These are phyloP conservation scores for Daldinia bambusicola DNA, from an alignment of 495 filamentous ascomycete genomes.

Conservation along the genomic window DNA sequence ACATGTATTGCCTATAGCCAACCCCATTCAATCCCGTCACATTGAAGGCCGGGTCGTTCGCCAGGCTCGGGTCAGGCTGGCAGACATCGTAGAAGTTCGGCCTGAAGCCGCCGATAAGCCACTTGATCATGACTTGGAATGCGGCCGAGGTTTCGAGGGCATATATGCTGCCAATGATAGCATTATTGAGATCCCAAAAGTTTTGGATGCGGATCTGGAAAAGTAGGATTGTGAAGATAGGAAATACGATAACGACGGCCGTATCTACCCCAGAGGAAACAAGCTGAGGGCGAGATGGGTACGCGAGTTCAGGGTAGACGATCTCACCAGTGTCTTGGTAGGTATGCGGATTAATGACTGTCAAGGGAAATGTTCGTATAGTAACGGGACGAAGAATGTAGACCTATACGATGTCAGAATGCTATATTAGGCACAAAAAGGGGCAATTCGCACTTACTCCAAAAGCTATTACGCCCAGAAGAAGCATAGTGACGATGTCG, in stretches of 20 bases:
- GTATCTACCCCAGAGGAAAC: constrained; percentile 59
- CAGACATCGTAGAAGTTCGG: constrained; percentile 66
- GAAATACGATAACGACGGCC: constrained; percentile 53
- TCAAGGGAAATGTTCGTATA: constrained; percentile 57
- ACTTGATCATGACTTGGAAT: constrained; percentile 66
- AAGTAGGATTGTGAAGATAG: constrained; percentile 55
- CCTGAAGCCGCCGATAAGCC: constrained; percentile 62
- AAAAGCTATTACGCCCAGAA: constrained; percentile 57
- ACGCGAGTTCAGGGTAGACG: constrained; percentile 61
- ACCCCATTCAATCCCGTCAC: constrained; percentile 47
- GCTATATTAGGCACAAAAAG: constrained; percentile 8
- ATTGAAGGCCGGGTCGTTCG: constrained; percentile 31
- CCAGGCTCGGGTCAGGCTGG: constrained; percentile 52
- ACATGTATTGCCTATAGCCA: constrained; percentile 61
- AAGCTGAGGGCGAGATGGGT: constrained; percentile 59
- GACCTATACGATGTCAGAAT: constrained; percentile 36
- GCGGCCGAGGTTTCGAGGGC: constrained; percentile 60
- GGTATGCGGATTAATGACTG: constrained; percentile 41
- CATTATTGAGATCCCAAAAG: constrained; percentile 69
- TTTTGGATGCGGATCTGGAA: constrained; percentile 61
- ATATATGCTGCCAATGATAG: constrained; percentile 62
- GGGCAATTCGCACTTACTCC: constrained; percentile 47
- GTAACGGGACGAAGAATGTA: constrained; percentile 54
- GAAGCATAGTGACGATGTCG: constrained; percentile 59
- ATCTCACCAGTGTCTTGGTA: constrained; percentile 52